phyloP scores from a whole-genome alignment of 2,329 filamentous ascomycete species.

The Monascus ruber region DNA sequence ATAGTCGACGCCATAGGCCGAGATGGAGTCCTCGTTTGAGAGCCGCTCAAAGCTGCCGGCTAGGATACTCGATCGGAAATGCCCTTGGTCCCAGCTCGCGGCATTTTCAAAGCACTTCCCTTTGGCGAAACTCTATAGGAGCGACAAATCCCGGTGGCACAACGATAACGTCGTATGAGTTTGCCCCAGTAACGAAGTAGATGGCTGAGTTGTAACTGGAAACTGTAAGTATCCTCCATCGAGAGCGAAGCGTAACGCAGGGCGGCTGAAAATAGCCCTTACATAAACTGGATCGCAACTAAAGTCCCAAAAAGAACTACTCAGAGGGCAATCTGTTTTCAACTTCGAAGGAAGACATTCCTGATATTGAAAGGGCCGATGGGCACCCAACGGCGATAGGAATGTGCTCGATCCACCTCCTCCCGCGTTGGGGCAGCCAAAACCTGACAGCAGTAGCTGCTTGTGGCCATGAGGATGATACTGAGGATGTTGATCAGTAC shows the following conservation, averaged over 20 bases:
- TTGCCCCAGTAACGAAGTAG: conserved; percentile 8
- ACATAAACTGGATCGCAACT: conserved; percentile 8
- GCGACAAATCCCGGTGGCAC: neutral
- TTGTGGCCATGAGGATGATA: conserved; percentile 19
- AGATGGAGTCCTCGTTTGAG: conserved; percentile 5
- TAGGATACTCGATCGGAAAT: neutral
- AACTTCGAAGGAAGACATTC: conserved; percentile 10
- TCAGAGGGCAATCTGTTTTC: conserved; percentile 4
- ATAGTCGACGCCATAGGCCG: conserved; percentile 2
- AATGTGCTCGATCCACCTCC: conserved; percentile 21
- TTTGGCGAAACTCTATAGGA: neutral
- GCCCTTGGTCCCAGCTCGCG: neutral
- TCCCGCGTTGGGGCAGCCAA: conserved; percentile 18
- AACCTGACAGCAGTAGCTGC: conserved; percentile 28
- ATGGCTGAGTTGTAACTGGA: conserved; percentile 11
- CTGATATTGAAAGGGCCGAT: conserved; percentile 17
- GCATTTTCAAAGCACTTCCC: conserved; percentile 2
- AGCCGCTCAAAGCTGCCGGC: conserved; percentile 1
- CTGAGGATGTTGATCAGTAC: conserved; percentile 24
- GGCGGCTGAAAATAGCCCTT: neutral
- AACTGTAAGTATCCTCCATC: too few species aligned
- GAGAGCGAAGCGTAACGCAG: too few species aligned
- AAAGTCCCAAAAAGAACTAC: conserved; percentile 3
- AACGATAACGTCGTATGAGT: conserved; percentile 9
- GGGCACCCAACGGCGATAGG: conserved; percentile 16